A percentile compares a stretch with the other conserved stretches of the same genome.
Conservation (phyloP, 176 grass and related monocot genomes). For the Eleusine coracana region DNA sequence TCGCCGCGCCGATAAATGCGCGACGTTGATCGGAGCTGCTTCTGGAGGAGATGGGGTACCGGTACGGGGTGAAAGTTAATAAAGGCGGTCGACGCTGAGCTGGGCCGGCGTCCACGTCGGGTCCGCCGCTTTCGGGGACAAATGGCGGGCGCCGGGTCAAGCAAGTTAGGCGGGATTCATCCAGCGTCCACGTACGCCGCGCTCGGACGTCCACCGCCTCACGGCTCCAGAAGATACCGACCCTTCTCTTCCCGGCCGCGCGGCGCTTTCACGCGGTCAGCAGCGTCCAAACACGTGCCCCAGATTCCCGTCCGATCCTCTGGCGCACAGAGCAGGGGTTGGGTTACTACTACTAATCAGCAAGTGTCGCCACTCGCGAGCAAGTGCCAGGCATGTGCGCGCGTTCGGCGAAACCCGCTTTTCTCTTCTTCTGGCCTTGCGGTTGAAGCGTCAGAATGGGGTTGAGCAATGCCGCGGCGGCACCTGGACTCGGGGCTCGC, state of each 20-base stretch:
- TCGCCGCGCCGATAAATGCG: constrained; percentile 28
- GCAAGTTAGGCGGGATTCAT: constrained; percentile 35
- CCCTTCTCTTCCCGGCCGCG: not conserved
- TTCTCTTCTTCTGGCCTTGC: not conserved
- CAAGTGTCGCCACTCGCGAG: not conserved
- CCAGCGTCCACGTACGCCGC: constrained; percentile 27
- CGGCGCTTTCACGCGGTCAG: constrained; percentile 7
- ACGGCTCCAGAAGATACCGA: constrained; percentile 31
- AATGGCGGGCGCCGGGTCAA: constrained; percentile 39
- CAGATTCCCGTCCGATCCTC: not conserved
- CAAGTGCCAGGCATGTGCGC: constrained; percentile 16
- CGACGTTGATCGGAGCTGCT: constrained; percentile 28
- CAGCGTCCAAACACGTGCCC: constrained; percentile 40
- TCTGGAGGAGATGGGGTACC: constrained; percentile 22
- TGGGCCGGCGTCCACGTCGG: constrained; percentile 30
- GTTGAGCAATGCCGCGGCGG: constrained; percentile 2
- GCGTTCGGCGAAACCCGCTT: not conserved
- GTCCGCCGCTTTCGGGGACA: constrained; percentile 49
- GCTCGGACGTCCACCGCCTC: constrained; percentile 28
- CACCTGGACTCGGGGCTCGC: not conserved
- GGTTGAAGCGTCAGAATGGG: not conserved
- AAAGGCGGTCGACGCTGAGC: constrained; percentile 18
- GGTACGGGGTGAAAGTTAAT: not conserved
- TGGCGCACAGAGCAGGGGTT: not conserved
- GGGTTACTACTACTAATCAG: too few species aligned